These are phyloP conservation scores for Jatropha podagrica DNA, from an alignment of 441 rosid genomes.

Conservation along the genomic window DNA sequence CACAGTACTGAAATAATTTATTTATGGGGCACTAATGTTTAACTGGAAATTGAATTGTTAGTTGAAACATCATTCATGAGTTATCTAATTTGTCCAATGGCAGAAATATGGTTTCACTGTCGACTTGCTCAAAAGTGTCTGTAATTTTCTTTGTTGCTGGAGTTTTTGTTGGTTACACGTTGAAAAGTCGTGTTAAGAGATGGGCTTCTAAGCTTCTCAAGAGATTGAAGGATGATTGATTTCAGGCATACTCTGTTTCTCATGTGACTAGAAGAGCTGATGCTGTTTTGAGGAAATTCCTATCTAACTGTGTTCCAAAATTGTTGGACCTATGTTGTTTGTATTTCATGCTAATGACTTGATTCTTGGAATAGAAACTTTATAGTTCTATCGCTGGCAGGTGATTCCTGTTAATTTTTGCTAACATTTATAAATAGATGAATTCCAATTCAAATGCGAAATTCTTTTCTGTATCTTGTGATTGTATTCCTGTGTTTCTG, in stretches of 20 bases:
- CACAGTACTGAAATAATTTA: background rate
- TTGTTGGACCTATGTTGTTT: background rate
- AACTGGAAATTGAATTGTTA: background rate
- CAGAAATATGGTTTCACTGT: conserved; percentile 58
- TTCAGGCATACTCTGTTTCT: background rate
- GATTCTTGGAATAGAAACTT: background rate
- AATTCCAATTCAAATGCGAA: background rate
- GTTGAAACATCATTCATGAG: background rate
- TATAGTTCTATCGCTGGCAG: background rate
- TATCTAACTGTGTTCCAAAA: background rate
- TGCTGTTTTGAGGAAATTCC: background rate
- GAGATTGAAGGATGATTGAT: conserved; percentile 69
- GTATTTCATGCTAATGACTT: conserved; percentile 3
- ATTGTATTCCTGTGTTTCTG: background rate
- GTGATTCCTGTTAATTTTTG: background rate
- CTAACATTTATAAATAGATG: background rate
- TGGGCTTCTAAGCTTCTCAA: conserved; percentile 76
- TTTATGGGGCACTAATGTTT: background rate
- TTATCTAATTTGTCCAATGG: conserved; percentile 16
- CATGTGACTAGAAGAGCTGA: background rate
- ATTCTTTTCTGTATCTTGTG: background rate
- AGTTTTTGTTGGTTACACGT: conserved; percentile 69
- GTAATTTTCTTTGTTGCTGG: conserved; percentile 74
- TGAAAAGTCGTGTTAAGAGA: conserved; percentile 62
- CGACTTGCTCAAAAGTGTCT: conserved; percentile 83